Conservation (phyloP, 495 filamentous ascomycete species). For the Lichina pygmaea region DNA sequence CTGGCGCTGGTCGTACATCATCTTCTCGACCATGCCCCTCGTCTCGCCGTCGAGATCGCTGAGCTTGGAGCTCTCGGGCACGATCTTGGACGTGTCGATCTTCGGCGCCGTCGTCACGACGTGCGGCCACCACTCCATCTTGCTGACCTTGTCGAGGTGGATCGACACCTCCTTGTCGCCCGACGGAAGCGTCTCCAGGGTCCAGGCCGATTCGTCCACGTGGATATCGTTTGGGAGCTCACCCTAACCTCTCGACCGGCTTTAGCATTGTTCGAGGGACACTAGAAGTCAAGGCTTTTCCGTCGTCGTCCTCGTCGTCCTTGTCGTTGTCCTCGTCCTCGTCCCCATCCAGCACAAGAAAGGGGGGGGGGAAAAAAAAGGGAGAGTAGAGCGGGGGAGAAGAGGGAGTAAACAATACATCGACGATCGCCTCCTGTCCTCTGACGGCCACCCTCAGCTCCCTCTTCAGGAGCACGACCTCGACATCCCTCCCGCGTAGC, state of each 20-base stretch:
- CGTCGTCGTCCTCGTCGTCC: too few relatives aligned
- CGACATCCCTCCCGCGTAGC: slow-evolving; percentile 60
- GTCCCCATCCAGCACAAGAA: not conserved
- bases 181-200: slow-evolving; percentile 38
- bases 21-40: slow-evolving; percentile 97
- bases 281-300: too few relatives aligned
- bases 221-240: slow-evolving; percentile 54
- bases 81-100: slow-evolving; percentile 87
- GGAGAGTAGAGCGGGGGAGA: not conserved
- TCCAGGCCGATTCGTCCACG: slow-evolving; percentile 83
- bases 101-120: slow-evolving; percentile 59
- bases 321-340: too few relatives aligned
- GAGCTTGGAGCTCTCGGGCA: slow-evolving; percentile 71
- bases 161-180: slow-evolving; percentile 53
- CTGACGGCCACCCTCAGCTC: slow-evolving; percentile 62
- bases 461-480: slow-evolving; percentile 56
- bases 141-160: slow-evolving; percentile 90
- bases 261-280: too few relatives aligned
- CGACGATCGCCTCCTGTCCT: slow-evolving; percentile 64
- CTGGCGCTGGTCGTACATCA: slow-evolving; percentile 98
- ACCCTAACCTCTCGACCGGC: slow-evolving; percentile 26
- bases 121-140: slow-evolving; percentile 95
- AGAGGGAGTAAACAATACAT: slow-evolving; percentile 23
- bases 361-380: too few relatives aligned
- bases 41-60: slow-evolving; percentile 90